Evolutionary conservation across 768 basidiomycete genomes (phyloP).

Genomic region (Mycena belliarum): DNA sequence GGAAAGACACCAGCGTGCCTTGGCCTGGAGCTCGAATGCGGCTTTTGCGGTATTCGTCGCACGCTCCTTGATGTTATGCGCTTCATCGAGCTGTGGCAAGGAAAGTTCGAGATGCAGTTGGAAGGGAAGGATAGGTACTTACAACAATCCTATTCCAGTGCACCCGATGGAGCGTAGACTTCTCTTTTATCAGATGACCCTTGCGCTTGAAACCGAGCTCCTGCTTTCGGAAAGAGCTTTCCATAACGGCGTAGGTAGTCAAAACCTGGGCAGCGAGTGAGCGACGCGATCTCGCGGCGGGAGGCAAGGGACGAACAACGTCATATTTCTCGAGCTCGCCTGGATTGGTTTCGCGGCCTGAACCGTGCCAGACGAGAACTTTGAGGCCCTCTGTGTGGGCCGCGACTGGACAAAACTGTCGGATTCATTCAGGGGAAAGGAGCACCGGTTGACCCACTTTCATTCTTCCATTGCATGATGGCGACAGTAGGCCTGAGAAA

Average conservation of each 20-base stretch:
- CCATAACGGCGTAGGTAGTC: slow-evolving; percentile 86
- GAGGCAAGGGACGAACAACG: slow-evolving; percentile 55
- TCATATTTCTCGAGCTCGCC: slow-evolving; percentile 81
- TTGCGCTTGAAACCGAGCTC: slow-evolving; percentile 89
- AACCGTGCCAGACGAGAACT: slow-evolving; percentile 92
- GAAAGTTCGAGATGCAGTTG: background rate
- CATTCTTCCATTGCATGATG: slow-evolving; percentile 88
- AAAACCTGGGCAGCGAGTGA: slow-evolving; percentile 51
- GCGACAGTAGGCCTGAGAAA: slow-evolving; percentile 51
- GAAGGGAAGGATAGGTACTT: slow-evolving; percentile 28
- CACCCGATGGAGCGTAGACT: slow-evolving; percentile 80
- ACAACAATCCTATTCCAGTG: slow-evolving; percentile 84
- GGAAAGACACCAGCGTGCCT: slow-evolving; percentile 92
- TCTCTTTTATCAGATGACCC: slow-evolving; percentile 81
- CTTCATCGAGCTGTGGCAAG: slow-evolving; percentile 79
- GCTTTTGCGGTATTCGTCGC: slow-evolving; percentile 95
- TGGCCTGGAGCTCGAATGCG: slow-evolving; percentile 83
- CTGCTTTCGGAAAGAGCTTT: slow-evolving; percentile 89
- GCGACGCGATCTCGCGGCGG: background rate
- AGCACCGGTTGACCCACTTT: slow-evolving; percentile 41
- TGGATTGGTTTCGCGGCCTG: slow-evolving; percentile 63
- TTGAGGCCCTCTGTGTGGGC: slow-evolving; percentile 82
- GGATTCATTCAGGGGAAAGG: background rate
- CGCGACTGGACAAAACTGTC: slow-evolving; percentile 38
- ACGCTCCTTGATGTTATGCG: slow-evolving; percentile 97